Evolutionary conservation across 345 rosid species (phyloP), one percentile per base, ranked within the genome.

Genomic region (Microcos paniculata): DNA sequence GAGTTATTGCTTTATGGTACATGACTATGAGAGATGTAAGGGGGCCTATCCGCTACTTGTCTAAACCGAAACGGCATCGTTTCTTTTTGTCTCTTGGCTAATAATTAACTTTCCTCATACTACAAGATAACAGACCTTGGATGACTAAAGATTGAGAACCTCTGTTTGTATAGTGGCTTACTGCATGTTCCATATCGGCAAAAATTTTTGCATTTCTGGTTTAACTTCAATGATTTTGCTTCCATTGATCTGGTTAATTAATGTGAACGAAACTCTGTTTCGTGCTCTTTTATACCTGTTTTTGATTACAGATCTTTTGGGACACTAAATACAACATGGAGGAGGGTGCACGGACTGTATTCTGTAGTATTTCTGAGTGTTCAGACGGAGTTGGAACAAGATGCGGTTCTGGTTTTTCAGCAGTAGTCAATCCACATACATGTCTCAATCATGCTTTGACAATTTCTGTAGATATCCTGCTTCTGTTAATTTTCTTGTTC

Each of bases 391-490:
- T 52, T 58, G 76, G 70, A 46, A 51, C 52, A n/a, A 76, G 24
- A 30, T 58, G 76, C 70, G 23, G 30, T 72, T 48, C 52, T 14
- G 73, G 56, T 43, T 76, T 77, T 56, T 59, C 70, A 31, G 45
- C 71, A 12, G 19, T 82, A 5, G 14, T 69, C 43, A 21, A 63
- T 28, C 79, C 84, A 14, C 79, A 43, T 63, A 68, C 87, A 15
- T 76, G 73, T 66, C 43, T 43, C 77, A 78, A 81, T 55, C 78
- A 80, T 49, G 61, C 73, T 26, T 62, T 77, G 38, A 64, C 76
- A 23, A 74, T 87, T 61, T 78, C 70, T 55, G 31, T 76, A 18
- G 83, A 85, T 66, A 35, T 75, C 53, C 70, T 83, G 62, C 70
- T 85, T 40, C 4, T 84, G 46, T 6, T 74, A 35, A 45, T 62